phyloP scores from a whole-genome alignment of 306 rosid species.

The Quillaja saponaria region DNA sequence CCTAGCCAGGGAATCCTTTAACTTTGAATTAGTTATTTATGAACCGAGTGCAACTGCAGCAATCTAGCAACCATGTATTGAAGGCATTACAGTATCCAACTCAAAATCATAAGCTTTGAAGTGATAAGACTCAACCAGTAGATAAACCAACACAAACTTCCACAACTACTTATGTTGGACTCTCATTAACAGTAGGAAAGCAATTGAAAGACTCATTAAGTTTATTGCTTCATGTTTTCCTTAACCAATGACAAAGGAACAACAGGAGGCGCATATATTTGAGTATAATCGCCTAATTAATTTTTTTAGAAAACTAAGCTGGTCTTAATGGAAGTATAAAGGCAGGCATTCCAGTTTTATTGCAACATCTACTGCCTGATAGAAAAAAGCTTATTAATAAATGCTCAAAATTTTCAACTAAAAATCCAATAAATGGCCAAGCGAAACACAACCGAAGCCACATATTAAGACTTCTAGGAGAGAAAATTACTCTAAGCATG shows the following conservation, averaged over 20 bases:
- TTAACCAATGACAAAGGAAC: no score
- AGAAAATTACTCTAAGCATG: neutral
- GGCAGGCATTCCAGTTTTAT: neutral
- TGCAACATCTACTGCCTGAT: neutral
- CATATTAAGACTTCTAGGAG: neutral
- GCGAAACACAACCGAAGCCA: neutral
- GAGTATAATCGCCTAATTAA: no score
- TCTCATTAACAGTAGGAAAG: conserved; percentile 1
- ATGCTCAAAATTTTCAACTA: neutral
- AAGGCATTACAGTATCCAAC: neutral
- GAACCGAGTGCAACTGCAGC: neutral
- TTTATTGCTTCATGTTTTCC: no score
- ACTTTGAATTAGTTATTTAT: neutral
- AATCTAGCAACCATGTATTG: neutral
- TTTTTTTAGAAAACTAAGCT: no score
- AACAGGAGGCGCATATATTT: no score
- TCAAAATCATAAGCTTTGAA: neutral
- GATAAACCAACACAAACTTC: neutral
- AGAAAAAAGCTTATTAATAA: no score
- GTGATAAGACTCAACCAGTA: no score
- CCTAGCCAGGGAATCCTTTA: neutral
- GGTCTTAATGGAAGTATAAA: neutral
- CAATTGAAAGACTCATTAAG: neutral
- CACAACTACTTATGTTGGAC: neutral
- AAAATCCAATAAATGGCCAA: neutral